Evolutionary conservation across 371 early-diverging fungal species (phyloP).

Genomic region (Apophysomyces ossiformis): DNA sequence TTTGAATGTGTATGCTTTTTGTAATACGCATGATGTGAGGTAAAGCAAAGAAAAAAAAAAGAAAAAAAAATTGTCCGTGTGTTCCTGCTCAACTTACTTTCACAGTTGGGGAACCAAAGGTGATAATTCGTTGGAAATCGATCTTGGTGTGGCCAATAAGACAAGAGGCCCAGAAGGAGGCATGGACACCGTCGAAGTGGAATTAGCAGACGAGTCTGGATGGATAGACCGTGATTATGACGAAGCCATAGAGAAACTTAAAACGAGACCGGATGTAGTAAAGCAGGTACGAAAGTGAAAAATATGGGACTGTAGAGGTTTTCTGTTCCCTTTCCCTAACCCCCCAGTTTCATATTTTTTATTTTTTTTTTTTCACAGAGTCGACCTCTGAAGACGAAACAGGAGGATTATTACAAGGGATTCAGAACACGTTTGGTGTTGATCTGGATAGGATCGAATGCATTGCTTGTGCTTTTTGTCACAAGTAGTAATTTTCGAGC

Average conservation of each 20-base stretch:
- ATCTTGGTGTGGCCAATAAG: conserved; percentile 58
- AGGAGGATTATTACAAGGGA: conserved; percentile 85
- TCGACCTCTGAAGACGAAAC: conserved; percentile 77
- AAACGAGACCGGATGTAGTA: conserved; percentile 48
- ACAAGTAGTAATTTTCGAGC: conserved; percentile 56
- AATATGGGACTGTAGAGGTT: not conserved
- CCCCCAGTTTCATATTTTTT: too few species aligned
- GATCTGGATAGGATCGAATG: conserved; percentile 86
- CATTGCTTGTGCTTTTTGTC: conserved; percentile 73
- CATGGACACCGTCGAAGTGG: conserved; percentile 67
- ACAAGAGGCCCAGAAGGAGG: conserved; percentile 37
- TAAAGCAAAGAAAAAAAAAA: conserved; percentile 19
- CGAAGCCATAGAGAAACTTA: conserved; percentile 62
- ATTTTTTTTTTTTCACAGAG: too few species aligned
- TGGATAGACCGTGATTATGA: conserved; percentile 77
- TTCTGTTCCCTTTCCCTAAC: too few species aligned
- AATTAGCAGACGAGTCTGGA: conserved; percentile 67
- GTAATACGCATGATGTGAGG: conserved; percentile 88
- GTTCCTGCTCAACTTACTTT: not conserved
- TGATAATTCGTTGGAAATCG: conserved; percentile 58
- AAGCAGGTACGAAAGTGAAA: conserved; percentile 27
- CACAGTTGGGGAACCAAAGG: conserved; percentile 95
- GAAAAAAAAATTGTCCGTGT: not conserved
- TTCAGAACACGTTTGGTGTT: conserved; percentile 87
- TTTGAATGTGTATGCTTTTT: conserved; percentile 89